Percentiles rank a stretch among this genome's conserved stretches.
Conservation (phyloP, 2,329 filamentous ascomycete species). For the Fusarium tjaetaba region DNA sequence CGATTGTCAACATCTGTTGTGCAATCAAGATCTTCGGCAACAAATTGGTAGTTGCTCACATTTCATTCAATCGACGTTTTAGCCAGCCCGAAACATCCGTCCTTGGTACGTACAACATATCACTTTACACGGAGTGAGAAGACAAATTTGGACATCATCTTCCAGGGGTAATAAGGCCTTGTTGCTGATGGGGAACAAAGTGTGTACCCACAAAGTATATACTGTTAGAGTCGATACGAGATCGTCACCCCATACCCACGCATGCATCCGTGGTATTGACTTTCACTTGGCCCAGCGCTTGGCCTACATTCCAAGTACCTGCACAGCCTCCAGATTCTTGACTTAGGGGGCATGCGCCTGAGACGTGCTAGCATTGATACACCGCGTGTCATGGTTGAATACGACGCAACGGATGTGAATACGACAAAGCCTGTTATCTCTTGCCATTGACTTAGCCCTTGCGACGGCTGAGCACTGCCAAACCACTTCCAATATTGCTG, state of each 20-base stretch:
- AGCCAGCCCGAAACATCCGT: conserved; percentile 28
- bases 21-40: conserved; percentile 6
- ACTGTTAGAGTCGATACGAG: conserved; percentile 47
- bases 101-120: not conserved
- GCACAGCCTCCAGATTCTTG: conserved; percentile 39
- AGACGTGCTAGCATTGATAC: conserved; percentile 40
- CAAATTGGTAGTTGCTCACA: conserved; percentile 4
- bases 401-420: conserved; percentile 15
- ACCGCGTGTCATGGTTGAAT: not conserved
- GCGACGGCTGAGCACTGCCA: not conserved
- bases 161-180: conserved; percentile 10
- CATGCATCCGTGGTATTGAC: conserved; percentile 25
- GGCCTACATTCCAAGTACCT: conserved; percentile 40
- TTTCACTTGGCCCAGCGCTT: conserved; percentile 16
- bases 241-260: conserved; percentile 30
- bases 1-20: conserved; percentile 2
- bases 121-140: not conserved
- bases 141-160: conserved; percentile 19
- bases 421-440: not conserved
- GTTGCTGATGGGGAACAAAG: conserved; percentile 1
- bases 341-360: conserved; percentile 18
- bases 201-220: conserved; percentile 29
- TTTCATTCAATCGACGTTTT: conserved; percentile 1
- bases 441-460: not conserved
- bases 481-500: not conserved